phyloP scores from a whole-genome alignment of 352 stramenopile species.

The Globisporangium solare region DNA sequence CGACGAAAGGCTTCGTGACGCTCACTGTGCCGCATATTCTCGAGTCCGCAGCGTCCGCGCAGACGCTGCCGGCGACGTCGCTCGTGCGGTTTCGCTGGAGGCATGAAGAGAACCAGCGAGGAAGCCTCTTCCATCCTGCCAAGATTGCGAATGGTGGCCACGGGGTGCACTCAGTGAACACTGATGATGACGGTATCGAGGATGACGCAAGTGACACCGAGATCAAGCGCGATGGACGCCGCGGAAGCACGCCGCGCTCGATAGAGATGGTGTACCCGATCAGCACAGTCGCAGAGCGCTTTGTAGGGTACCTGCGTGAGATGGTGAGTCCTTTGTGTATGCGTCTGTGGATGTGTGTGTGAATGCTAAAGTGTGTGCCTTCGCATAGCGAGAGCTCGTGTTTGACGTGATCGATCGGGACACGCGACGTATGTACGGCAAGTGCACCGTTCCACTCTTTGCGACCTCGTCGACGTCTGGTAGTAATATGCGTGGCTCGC shows the following conservation, averaged over 20 bases:
- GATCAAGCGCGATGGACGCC: background rate
- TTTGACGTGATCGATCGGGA: conserved; percentile 61
- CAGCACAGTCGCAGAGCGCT: conserved; percentile 4
- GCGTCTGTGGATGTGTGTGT: background rate
- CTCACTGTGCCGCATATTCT: conserved; percentile 14
- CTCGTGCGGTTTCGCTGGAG: conserved; percentile 14
- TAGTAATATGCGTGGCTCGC: background rate
- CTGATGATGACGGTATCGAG: background rate
- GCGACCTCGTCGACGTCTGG: background rate
- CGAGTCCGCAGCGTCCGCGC: conserved; percentile 10
- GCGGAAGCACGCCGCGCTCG: background rate
- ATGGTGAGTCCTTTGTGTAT: conserved; percentile 4
- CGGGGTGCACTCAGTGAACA: background rate
- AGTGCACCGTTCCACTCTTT: conserved; percentile 23
- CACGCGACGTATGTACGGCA: conserved; percentile 33
- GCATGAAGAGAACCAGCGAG: conserved; percentile 1
- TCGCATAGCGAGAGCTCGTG: conserved; percentile 30
- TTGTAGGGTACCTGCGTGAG: conserved; percentile 14
- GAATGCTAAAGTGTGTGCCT: background rate
- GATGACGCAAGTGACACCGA: background rate
- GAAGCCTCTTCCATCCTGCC: conserved; percentile 15
- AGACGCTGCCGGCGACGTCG: conserved; percentile 6
- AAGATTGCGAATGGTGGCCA: conserved; percentile 10
- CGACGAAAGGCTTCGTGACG: conserved; percentile 7
- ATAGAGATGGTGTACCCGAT: conserved; percentile 19